Evolutionary conservation across 2,329 filamentous ascomycete species (phyloP).

Genomic region (Mycogone perniciosa): DNA sequence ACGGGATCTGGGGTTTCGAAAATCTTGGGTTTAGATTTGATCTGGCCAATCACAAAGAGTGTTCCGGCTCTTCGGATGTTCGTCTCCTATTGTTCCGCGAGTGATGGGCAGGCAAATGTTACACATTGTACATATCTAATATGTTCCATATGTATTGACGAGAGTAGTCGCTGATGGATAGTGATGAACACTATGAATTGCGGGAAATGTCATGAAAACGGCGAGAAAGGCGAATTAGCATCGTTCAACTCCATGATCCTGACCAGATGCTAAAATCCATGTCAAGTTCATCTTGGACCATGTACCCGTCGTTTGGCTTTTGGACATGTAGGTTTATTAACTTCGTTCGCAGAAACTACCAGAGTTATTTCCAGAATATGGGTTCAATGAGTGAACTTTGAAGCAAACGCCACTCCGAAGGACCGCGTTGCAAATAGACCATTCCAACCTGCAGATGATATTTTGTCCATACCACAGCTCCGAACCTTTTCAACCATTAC

Average conservation of each 20-base stretch:
- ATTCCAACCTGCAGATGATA: too few species aligned
- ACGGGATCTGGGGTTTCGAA: not conserved
- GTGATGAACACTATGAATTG: not conserved
- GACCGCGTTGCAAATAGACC: too few species aligned
- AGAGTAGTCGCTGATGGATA: not conserved
- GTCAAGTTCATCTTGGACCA: conserved; percentile 10
- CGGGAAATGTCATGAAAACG: not conserved
- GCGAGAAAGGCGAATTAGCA: conserved; percentile 5
- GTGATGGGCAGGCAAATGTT: not conserved
- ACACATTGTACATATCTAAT: conserved; percentile 1
- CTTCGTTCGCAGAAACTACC: not conserved
- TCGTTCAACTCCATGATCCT: too few species aligned
- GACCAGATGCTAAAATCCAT: not conserved
- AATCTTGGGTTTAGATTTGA: not conserved
- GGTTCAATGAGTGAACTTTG: conserved; percentile 9
- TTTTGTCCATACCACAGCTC: too few species aligned
- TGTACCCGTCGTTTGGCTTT: conserved; percentile 11
- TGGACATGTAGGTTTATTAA: conserved; percentile 9
- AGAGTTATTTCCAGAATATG: not conserved
- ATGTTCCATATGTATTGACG: not conserved
- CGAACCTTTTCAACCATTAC: too few species aligned
- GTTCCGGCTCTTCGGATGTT: conserved; percentile 8
- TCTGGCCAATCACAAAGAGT: conserved; percentile 2
- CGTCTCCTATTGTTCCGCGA: not conserved
- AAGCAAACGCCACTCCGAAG: too few species aligned